Conservation (phyloP, 805 yeast species). For the Lachancea meyersii region DNA sequence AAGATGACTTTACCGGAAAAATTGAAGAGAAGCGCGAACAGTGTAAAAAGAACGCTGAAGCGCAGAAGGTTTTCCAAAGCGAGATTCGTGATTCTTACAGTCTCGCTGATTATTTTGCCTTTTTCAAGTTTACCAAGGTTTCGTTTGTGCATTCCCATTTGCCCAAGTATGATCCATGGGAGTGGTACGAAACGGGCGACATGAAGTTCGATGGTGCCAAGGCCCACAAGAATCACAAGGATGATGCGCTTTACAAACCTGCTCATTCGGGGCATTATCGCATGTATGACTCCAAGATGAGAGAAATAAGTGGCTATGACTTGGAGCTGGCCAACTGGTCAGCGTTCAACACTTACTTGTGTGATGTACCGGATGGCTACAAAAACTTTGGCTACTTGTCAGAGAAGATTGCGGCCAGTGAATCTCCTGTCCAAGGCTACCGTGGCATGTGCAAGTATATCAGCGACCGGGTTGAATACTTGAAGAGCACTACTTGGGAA, state of each 20-base stretch:
- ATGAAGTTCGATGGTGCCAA: conserved; percentile 20
- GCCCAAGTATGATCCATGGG: conserved; percentile 37
- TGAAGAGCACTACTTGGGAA: conserved; percentile 13
- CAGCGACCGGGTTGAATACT: conserved; percentile 16
- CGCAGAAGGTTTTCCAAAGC: conserved; percentile 5
- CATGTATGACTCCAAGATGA: conserved; percentile 14
- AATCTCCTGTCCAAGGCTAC: conserved; percentile 12
- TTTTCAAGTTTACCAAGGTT: conserved; percentile 14
- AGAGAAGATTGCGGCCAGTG: conserved; percentile 10
- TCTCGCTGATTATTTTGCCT: conserved; percentile 4
- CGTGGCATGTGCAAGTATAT: conserved; percentile 25
- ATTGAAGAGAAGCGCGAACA: conserved; percentile 16
- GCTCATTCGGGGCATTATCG: conserved; percentile 17
- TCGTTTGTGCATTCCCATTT: conserved; percentile 37
- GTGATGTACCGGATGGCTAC: conserved; percentile 12
- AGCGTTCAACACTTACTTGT: conserved; percentile 19
- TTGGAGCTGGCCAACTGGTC: conserved; percentile 25
- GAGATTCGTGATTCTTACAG: conserved; percentile 3
- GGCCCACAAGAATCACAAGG: conserved; percentile 8
- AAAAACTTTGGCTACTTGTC: conserved; percentile 20
- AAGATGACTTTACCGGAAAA: conserved; percentile 10
- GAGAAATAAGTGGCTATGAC: conserved; percentile 20
- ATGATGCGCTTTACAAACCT: conserved; percentile 3
- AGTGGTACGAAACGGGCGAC: conserved; percentile 16
- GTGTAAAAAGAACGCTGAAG: conserved; percentile 13